Percentiles rank a stretch among this genome's conserved stretches.
Evolutionary conservation across 768 basidiomycete species (phyloP).

Genomic region (Imleria badia): DNA sequence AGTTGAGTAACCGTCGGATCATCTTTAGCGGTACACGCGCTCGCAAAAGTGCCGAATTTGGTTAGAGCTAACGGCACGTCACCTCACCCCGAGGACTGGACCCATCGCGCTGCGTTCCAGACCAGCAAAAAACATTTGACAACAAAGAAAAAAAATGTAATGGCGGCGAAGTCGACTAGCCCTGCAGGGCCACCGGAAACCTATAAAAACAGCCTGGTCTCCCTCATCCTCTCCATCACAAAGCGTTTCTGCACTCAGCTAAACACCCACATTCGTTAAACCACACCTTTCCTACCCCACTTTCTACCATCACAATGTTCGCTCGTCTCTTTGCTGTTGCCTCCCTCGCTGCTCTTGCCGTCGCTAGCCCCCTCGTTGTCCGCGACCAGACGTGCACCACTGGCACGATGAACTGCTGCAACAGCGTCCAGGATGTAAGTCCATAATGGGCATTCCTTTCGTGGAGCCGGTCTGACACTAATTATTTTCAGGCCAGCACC

Average conservation of each 20-base stretch:
- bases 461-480: neutral
- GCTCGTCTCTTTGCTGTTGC: constrained; percentile 15
- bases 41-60: neutral
- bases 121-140: neutral
- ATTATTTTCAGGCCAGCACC: neutral
- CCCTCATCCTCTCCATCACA: neutral
- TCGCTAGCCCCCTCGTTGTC: neutral
- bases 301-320: constrained; percentile 14
- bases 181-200: neutral
- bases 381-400: constrained; percentile 14
- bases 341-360: constrained; percentile 14
- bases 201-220: constrained; percentile 7
- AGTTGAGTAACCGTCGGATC: neutral
- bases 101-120: constrained; percentile 5
- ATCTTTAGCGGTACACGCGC: neutral
- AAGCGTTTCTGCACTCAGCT: neutral
- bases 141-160: constrained; percentile 1
- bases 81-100: constrained; percentile 3
- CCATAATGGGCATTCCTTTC: fast-evolving
- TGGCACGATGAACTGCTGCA: constrained; percentile 15
- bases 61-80: constrained; percentile 8
- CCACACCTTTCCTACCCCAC: neutral
- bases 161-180: neutral
- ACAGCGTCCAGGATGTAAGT: constrained; percentile 5
- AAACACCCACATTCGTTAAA: constrained; percentile 7